Evolutionary conservation across 169 alveolate species (phyloP).

Genomic region (Eimeria praecox): DNA sequence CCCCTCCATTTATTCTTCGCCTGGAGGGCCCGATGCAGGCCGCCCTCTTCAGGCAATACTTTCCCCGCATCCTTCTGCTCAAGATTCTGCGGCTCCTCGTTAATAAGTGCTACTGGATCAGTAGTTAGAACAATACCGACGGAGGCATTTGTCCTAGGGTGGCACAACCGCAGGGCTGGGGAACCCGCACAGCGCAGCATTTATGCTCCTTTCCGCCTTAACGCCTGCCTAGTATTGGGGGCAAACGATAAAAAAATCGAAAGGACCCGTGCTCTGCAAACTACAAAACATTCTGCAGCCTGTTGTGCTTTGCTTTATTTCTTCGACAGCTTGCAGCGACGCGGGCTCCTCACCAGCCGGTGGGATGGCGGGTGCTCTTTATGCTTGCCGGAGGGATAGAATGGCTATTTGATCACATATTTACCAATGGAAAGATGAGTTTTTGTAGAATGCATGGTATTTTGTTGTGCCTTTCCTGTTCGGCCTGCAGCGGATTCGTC

Average conservation of each 20-base stretch:
- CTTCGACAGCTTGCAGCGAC: background rate
- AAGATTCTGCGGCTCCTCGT: background rate
- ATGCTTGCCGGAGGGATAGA: background rate
- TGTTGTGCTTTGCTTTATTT: background rate
- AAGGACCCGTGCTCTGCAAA: background rate
- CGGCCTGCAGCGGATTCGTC: background rate
- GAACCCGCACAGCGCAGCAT: too few relatives aligned
- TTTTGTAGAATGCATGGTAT: background rate
- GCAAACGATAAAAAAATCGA: background rate
- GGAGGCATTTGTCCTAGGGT: background rate
- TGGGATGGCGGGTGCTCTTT: background rate
- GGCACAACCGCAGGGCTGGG: too few relatives aligned
- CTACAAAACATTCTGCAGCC: background rate
- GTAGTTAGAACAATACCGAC: background rate
- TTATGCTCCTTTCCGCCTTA: background rate
- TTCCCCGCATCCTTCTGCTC: background rate
- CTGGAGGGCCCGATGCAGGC: background rate
- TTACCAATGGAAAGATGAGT: background rate
- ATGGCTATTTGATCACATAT: background rate
- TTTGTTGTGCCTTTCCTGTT: background rate
- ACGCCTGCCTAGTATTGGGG: background rate
- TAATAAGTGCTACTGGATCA: background rate
- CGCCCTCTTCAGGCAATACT: background rate
- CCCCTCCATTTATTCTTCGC: background rate
- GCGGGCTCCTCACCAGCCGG: background rate